These are phyloP conservation scores for Boletellus sp. DNA, from an alignment of 1,284 basidiomycete genomes.

Conservation along the genomic window DNA sequence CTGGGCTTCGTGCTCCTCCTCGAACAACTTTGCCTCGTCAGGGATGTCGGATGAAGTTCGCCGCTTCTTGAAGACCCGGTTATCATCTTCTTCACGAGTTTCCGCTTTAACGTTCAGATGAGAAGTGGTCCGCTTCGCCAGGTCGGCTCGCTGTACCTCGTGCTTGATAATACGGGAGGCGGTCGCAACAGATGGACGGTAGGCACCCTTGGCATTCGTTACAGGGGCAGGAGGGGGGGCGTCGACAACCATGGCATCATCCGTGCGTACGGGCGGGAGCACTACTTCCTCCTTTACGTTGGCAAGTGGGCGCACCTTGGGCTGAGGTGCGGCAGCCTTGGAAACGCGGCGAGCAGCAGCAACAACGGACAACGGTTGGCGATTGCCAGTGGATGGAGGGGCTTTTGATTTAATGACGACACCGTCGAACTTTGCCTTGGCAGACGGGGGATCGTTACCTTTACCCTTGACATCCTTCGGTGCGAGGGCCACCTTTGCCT, in stretches of 20 bases:
- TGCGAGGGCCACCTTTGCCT: constrained; percentile 37
- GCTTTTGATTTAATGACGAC: constrained; percentile 49
- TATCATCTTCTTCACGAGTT: constrained; percentile 44
- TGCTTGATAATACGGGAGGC: constrained; percentile 24
- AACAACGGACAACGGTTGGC: constrained; percentile 40
- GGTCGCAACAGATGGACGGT: constrained; percentile 10
- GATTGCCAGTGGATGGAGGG: constrained; percentile 31
- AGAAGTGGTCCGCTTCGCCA: constrained; percentile 27
- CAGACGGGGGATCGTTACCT: constrained; percentile 37
- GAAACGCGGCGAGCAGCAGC: constrained; percentile 31
- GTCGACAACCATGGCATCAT: constrained; percentile 63
- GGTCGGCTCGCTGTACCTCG: constrained; percentile 29
- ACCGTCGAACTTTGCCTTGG: constrained; percentile 49
- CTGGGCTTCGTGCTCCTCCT: constrained; percentile 27
- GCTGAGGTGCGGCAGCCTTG: constrained; percentile 21
- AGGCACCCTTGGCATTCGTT: constrained; percentile 1
- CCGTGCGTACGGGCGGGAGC: constrained; percentile 30
- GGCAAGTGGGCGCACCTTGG: constrained; percentile 23
- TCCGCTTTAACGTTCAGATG: constrained; percentile 27
- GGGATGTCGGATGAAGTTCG: constrained; percentile 68
- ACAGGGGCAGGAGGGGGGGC: constrained; percentile 2
- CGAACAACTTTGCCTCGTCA: constrained; percentile 43
- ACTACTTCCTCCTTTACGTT: constrained; percentile 37
- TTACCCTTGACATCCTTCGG: constrained; percentile 41
- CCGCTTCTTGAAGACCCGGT: constrained; percentile 64